Evolutionary conservation across 371 early-diverging fungal genomes (phyloP), one percentile per base, ranked within the genome.

Genomic region (Sporodiniella umbellata): DNA sequence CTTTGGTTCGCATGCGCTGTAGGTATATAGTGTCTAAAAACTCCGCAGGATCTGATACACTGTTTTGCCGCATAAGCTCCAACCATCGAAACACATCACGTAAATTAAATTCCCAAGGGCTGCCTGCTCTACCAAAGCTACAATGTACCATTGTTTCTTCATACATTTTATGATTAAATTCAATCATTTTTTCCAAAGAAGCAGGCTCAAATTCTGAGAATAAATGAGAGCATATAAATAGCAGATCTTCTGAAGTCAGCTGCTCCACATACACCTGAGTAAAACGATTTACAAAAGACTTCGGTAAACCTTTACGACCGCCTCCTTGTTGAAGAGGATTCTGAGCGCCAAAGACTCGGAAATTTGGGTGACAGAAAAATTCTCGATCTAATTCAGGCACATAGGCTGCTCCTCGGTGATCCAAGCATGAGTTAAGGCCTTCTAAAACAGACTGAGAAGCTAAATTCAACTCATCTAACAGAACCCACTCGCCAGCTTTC

Each of bases 401-500:
- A 70, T 92, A 95, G 2, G 99, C 94, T 7, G 87, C 79, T 38
- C 93, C 94, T 66, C 99, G 91, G 70, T 99, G 98, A 78, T 99
- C 99, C 30, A 99, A 74, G 62, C 98, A 94, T 7, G 98, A 93
- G 69, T 99, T 99, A 54, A 99, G 79, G 56, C 99, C 99, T 83
- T 99, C 99, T 26, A 99, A 81, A 2, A 99, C 99, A 59, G 94
- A 93, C 72, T 99, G 99, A 11, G 97, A 92, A 6, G 99, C 99
- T 60, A 99, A 76, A 69, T 99, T 99, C 54, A 99, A 84, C 66
- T 99, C 99, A 71, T 99, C 99, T 14, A 99, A 72, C 42, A 99
- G 73, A 3, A 99, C 96, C 98, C 98, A 99, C 66, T 93, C 89
- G 8, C 99, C 99, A 4, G 80, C 79, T 70, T 94, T 82, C 90